phyloP scores from a whole-genome alignment of 2,329 filamentous ascomycete genomes.

The Diatrype stigma region DNA sequence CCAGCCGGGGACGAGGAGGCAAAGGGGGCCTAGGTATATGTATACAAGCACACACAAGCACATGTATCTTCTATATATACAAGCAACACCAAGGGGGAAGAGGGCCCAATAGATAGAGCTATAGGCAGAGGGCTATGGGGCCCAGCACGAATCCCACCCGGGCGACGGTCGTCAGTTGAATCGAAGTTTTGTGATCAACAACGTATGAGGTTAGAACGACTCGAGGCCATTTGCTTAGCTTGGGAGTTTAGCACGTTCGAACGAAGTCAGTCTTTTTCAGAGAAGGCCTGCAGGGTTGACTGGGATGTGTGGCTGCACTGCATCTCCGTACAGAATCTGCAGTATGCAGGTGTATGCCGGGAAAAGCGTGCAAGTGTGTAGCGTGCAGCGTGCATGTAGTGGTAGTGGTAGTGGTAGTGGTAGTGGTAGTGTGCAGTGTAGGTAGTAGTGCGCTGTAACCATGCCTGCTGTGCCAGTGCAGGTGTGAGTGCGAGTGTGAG shows the following conservation, averaged over 20 bases:
- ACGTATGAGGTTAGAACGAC: conserved; percentile 22
- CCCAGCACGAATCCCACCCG: conserved; percentile 10
- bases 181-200: conserved; percentile 18
- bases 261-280: neutral
- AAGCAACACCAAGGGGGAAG: neutral
- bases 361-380: neutral
- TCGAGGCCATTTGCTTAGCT: neutral
- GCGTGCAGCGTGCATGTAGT: too few relatives aligned
- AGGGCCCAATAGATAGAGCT: too few relatives aligned
- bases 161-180: conserved; percentile 21
- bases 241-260: neutral
- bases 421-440: too few relatives aligned
- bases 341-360: neutral
- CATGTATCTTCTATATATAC: neutral
- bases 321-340: neutral
- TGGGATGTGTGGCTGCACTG: neutral
- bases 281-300: too few relatives aligned
- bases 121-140: neutral
- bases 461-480: too few relatives aligned
- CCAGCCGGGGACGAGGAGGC: conserved; percentile 35
- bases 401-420: too few relatives aligned
- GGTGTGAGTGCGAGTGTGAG: too few relatives aligned
- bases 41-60: conserved; percentile 23
- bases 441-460: too few relatives aligned
- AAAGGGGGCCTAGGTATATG: too few relatives aligned